Conservation (phyloP, 1,284 basidiomycete genomes). For the Boletus albobrunnescens region DNA sequence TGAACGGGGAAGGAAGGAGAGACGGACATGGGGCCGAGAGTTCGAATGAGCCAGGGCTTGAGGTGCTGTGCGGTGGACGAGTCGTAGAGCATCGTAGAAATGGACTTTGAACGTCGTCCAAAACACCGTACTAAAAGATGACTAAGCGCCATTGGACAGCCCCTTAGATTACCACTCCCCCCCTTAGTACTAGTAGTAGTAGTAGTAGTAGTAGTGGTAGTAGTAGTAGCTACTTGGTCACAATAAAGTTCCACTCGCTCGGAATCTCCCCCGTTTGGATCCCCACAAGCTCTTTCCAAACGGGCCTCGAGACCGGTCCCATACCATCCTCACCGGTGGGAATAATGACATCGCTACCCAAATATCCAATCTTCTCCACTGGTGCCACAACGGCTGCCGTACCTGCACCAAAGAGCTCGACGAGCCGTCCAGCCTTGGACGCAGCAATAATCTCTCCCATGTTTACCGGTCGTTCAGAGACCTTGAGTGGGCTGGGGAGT, state of each 20-base stretch:
- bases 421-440: constrained; percentile 62
- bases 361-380: constrained; percentile 83
- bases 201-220: too few species aligned
- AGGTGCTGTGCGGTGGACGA: constrained; percentile 56
- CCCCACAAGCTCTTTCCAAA: constrained; percentile 84
- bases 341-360: constrained; percentile 78
- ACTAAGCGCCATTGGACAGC: constrained; percentile 19
- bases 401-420: constrained; percentile 92
- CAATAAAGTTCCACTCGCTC: constrained; percentile 77
- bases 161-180: background rate
- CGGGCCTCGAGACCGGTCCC: constrained; percentile 78
- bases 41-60: constrained; percentile 79
- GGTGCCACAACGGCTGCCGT: constrained; percentile 88
- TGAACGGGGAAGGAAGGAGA: background rate
- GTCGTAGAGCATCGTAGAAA: constrained; percentile 58
- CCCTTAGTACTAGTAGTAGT: too few species aligned
- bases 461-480: constrained; percentile 82
- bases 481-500: constrained; percentile 64
- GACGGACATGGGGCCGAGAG: constrained; percentile 78
- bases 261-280: constrained; percentile 86
- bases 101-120: background rate
- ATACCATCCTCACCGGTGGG: constrained; percentile 87
- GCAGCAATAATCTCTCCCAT: constrained; percentile 88
- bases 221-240: constrained; percentile 38
- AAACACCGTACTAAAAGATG: constrained; percentile 11